Base-by-base conservation (phyloP, 2,329 filamentous ascomycete genomes). In the Colletotrichum somersetense region DNA sequence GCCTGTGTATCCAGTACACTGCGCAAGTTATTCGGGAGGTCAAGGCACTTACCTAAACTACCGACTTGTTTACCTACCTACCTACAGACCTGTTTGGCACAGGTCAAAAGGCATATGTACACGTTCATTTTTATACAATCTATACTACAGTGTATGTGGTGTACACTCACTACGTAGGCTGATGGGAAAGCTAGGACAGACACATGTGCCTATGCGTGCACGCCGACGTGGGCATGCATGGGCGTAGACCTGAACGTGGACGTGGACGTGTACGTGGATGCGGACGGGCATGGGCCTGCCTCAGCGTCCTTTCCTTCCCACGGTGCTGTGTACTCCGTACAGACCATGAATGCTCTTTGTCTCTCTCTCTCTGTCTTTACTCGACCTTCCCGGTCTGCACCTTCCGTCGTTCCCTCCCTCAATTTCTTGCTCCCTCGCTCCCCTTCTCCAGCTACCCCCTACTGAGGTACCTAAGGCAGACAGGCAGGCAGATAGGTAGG, bases 381-480 rank as follows among this genome's bases (percentile, higher is more conserved):
- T 44, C 42, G 18, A 38, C 48, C 66, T 68, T 64, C 66, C 62
- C 46, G n/a, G 63, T 67, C 61, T 55, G 48, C 55, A 33, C 63
- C 64, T 62, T 57, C 55, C 44, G 35, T n/a, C 56, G 23, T 12
- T 57, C 42, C 5, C 10, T 62, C 62, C 42, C 26, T 33, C 62
- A 33, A 61, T 48, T n/a, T 30, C 61, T 30, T 35, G 23, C 20
- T 4, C 26, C 38, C 44, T 56, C 58, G 33, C 55, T 56, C 50
- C 23, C 33, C 30, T 48, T 48, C 40, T 40, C 57, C 38, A 46
- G 33, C 57, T 42, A 26, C 23, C 50, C 57, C 56, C 42, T 44
- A 44, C 42, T 10, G 16, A 20, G 42, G 42, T 44, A 44, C 42
- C 42, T 20, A 5, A 42, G 40, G 40, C 14, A 44, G 4, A 3